These are phyloP conservation scores for Gossypium trilobum DNA, from an alignment of 441 rosid genomes.

Conservation along the genomic window DNA sequence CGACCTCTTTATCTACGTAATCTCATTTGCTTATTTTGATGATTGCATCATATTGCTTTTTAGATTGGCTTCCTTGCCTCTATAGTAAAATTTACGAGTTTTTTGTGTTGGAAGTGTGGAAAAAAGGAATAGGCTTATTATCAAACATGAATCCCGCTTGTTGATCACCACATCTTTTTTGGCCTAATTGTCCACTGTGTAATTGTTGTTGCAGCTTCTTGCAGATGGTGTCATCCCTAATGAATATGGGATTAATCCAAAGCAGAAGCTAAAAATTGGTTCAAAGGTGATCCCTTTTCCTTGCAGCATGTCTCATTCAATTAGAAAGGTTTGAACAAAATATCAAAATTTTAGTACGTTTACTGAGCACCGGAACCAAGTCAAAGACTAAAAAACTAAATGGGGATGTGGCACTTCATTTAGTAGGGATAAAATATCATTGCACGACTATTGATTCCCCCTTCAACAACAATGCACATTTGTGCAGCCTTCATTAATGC, in stretches of 20 bases:
- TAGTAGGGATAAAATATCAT: background rate
- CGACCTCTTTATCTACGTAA: background rate
- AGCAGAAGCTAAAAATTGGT: slow-evolving; percentile 95
- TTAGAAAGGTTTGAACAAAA: slow-evolving; percentile 6
- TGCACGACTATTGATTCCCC: background rate
- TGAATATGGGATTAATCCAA: slow-evolving; percentile 97
- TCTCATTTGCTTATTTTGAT: background rate
- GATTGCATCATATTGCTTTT: background rate
- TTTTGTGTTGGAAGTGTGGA: background rate
- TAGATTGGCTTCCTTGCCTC: background rate
- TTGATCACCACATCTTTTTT: background rate
- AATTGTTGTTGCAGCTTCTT: slow-evolving; percentile 27
- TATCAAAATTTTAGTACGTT: background rate
- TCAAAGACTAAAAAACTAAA: background rate
- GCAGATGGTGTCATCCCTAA: slow-evolving; percentile 99
- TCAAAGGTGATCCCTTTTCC: slow-evolving; percentile 55
- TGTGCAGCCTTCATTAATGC: background rate
- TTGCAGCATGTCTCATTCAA: background rate
- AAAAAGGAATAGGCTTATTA: background rate
- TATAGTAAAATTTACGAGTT: background rate
- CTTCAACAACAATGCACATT: background rate
- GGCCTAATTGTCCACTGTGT: background rate
- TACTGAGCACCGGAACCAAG: background rate
- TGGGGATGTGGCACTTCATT: background rate
- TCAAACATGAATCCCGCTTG: background rate